A percentile compares a stretch with the other conserved stretches of the same genome.
Evolutionary conservation across 805 yeast genomes (phyloP).

Genomic region (Zygosaccharomyces bisporus): DNA sequence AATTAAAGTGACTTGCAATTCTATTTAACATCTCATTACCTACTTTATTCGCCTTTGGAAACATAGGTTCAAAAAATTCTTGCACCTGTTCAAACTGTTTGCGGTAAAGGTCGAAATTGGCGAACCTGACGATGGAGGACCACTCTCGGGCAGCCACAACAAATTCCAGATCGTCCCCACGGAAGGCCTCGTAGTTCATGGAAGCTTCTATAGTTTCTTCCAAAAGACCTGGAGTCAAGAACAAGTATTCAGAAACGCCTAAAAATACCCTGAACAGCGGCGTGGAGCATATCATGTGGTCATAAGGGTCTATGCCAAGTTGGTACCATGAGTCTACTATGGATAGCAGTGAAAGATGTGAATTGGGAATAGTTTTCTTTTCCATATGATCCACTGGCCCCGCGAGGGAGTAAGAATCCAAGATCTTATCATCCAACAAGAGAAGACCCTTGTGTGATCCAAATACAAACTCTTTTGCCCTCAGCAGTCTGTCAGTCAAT

Average conservation of each 20-base stretch:
- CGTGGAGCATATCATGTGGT: constrained; percentile 94
- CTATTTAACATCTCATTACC: constrained; percentile 95
- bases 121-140: constrained; percentile 76
- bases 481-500: constrained; percentile 52
- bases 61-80: constrained; percentile 77
- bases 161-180: constrained; percentile 89
- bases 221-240: constrained; percentile 77
- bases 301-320: constrained; percentile 84
- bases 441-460: constrained; percentile 58
- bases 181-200: constrained; percentile 57
- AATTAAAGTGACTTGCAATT: constrained; percentile 36
- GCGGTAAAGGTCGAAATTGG: constrained; percentile 69
- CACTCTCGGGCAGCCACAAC: constrained; percentile 84
- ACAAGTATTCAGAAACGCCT: constrained; percentile 90
- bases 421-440: constrained; percentile 68
- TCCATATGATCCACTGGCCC: constrained; percentile 43
- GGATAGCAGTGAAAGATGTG: constrained; percentile 83
- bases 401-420: constrained; percentile 75
- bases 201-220: constrained; percentile 78
- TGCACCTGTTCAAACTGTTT: constrained; percentile 75
- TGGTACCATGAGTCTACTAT: constrained; percentile 93
- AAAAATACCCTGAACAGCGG: constrained; percentile 88
- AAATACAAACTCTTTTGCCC: constrained; percentile 75
- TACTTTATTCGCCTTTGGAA: constrained; percentile 78
- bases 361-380: constrained; percentile 52